Percentiles rank a stretch among this genome's conserved stretches.
Conservation (phyloP, 805 yeast genomes). For the Wickerhamiella sorbophila region DNA sequence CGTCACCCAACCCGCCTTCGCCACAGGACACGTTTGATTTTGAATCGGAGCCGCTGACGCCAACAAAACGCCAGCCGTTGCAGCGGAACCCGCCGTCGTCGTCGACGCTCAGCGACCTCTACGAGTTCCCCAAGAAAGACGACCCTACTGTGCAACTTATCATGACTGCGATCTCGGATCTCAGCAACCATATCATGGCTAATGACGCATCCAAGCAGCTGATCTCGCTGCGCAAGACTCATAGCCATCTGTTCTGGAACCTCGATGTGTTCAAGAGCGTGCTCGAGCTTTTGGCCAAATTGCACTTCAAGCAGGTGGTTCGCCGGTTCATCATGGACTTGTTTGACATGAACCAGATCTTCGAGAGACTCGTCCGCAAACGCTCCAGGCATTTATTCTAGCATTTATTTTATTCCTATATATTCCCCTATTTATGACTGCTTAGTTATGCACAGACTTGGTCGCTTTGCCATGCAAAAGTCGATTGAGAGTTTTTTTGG, state of each 20-base stretch:
- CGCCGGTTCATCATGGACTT: conserved; percentile 54
- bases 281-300: conserved; percentile 39
- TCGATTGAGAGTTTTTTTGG: conserved; percentile 18
- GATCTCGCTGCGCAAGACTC: conserved; percentile 35
- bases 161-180: conserved; percentile 31
- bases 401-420: background rate
- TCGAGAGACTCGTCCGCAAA: conserved; percentile 8
- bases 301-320: conserved; percentile 44
- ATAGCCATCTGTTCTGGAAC: conserved; percentile 41
- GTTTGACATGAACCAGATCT: conserved; percentile 29
- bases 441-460: background rate
- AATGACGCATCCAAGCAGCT: conserved; percentile 46
- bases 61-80: conserved; percentile 1
- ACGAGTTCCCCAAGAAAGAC: conserved; percentile 5
- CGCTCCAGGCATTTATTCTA: background rate
- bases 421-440: background rate
- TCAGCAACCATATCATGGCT: conserved; percentile 41
- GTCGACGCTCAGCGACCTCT: conserved; percentile 12
- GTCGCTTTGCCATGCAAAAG: conserved; percentile 13
- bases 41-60: conserved; percentile 5
- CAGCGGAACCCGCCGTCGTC: conserved; percentile 4
- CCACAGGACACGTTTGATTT: conserved; percentile 6
- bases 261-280: conserved; percentile 41
- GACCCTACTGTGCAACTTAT: conserved; percentile 12
- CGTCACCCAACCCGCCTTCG: conserved; percentile 1